Conservation (phyloP, 345 rosid species). For the Salix dunnii region DNA sequence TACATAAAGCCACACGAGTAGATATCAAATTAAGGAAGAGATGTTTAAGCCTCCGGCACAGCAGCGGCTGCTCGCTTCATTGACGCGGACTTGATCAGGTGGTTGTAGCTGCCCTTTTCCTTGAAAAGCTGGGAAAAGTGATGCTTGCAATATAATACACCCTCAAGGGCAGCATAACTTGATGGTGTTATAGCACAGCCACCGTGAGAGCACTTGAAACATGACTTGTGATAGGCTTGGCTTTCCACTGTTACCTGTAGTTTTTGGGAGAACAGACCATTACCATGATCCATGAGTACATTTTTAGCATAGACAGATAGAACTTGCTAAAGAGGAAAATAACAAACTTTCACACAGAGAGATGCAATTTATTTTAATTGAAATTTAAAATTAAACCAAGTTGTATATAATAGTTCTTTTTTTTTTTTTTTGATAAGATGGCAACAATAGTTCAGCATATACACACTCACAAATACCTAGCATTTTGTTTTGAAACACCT, state of each 20-base stretch:
- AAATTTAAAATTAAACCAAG: neutral
- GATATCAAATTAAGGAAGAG: constrained; percentile 4
- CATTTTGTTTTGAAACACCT: neutral
- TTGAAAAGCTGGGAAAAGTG: constrained; percentile 97
- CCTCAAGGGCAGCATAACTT: constrained; percentile 95
- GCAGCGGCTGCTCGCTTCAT: constrained; percentile 69
- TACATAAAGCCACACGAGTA: constrained; percentile 17
- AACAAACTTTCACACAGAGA: neutral
- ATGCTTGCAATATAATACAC: constrained; percentile 87
- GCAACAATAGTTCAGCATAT: neutral
- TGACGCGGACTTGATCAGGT: constrained; percentile 78
- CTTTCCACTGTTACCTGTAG: constrained; percentile 86
- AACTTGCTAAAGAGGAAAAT: neutral
- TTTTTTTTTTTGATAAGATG: no score
- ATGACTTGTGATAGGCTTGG: constrained; percentile 82
- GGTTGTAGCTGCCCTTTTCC: constrained; percentile 98
- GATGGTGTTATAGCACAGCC: constrained; percentile 95
- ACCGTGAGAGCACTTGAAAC: constrained; percentile 95
- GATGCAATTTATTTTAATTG: neutral
- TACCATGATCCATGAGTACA: neutral
- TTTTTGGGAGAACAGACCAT: neutral
- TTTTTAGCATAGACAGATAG: neutral
- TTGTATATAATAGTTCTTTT: neutral
- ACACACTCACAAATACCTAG: neutral
- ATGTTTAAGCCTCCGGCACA: constrained; percentile 54